A percentile compares a stretch with the other conserved stretches of the same genome.
phyloP scores from a whole-genome alignment of 176 grass and related monocot genomes.

The Poa pratensis region DNA sequence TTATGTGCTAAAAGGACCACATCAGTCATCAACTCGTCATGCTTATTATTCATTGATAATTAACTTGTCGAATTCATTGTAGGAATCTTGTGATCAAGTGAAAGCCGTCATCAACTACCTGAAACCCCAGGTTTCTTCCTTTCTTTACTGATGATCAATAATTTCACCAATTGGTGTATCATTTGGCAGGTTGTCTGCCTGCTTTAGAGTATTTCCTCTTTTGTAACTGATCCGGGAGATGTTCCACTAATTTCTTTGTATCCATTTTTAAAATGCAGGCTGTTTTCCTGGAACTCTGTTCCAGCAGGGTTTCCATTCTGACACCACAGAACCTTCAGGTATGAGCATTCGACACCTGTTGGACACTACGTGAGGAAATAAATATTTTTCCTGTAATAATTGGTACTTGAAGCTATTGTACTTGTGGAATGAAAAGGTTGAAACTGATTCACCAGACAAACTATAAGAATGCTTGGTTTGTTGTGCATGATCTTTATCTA shows the following conservation, averaged over 20 bases:
- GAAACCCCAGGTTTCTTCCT: conserved; percentile 88
- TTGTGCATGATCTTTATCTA: not conserved
- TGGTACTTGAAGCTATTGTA: not conserved
- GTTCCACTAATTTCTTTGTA: conserved; percentile 19
- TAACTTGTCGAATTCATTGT: conserved; percentile 36
- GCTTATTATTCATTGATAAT: not conserved
- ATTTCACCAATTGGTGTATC: conserved; percentile 45
- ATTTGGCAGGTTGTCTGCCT: conserved; percentile 56
- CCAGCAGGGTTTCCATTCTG: conserved; percentile 77
- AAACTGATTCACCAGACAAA: not conserved
- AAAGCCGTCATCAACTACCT: conserved; percentile 77
- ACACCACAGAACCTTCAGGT: conserved; percentile 85
- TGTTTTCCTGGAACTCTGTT: conserved; percentile 95
- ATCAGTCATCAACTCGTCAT: conserved; percentile 4
- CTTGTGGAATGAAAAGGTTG: not conserved
- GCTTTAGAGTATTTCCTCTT: conserved; percentile 29
- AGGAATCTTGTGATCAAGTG: conserved; percentile 94
- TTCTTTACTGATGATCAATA: conserved; percentile 48
- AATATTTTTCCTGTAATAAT: not conserved
- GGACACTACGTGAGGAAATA: not conserved
- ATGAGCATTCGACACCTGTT: conserved; percentile 23
- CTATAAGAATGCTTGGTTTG: not conserved
- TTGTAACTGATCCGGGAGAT: conserved; percentile 9
- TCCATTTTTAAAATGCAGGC: conserved; percentile 53
- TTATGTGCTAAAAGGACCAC: not conserved